phyloP scores from a whole-genome alignment of 257 asterid species.

The Pogostemon cablin region DNA sequence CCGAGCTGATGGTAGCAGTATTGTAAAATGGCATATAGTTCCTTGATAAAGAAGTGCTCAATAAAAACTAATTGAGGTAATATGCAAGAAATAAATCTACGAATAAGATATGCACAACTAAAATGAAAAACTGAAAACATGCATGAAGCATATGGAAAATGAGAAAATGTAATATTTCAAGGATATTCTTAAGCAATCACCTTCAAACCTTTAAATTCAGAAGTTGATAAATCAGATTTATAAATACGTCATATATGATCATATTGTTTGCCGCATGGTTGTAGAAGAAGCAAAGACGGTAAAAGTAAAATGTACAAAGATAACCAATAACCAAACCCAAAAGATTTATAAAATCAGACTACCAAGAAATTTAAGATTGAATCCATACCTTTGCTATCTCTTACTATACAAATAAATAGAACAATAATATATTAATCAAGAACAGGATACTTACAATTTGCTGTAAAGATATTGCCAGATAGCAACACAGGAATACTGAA shows the following conservation, averaged over 20 bases:
- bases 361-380: constrained; percentile 16
- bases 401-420: constrained; percentile 18
- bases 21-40: background rate
- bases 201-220: too few species aligned
- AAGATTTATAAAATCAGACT: background rate
- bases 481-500: constrained; percentile 65
- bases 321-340: constrained; percentile 17
- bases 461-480: constrained; percentile 85
- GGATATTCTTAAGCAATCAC: too few species aligned
- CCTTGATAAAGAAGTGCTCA: constrained; percentile 15
- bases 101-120: background rate
- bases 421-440: background rate
- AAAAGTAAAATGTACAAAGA: background rate
- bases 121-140: constrained; percentile 19
- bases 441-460: constrained; percentile 75
- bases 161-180: background rate
- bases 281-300: constrained; percentile 11
- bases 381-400: constrained; percentile 23
- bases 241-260: background rate
- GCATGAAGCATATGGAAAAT: constrained; percentile 16
- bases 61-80: background rate
- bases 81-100: background rate
- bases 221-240: too few species aligned
- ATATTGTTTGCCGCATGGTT: background rate
- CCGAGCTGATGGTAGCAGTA: background rate